A percentile compares a stretch with the other conserved stretches of the same genome.
Conservation (phyloP, 2,329 filamentous ascomycete genomes). For the Claviceps maximensis region DNA sequence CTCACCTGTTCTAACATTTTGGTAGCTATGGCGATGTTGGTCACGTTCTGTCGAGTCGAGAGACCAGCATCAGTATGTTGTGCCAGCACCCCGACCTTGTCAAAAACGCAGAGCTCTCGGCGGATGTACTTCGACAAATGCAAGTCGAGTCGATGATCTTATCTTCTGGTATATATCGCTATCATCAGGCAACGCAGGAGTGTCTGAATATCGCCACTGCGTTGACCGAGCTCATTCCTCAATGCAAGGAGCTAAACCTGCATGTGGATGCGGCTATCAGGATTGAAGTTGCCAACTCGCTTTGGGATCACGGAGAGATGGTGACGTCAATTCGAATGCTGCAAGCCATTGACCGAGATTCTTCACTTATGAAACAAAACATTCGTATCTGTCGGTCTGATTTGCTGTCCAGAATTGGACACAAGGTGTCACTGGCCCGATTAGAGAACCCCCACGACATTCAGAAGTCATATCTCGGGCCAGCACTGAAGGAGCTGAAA, state of each 20-base stretch:
- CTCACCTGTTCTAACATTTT: constrained; percentile 6
- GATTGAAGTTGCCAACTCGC: constrained; percentile 73
- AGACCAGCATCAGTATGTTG: constrained; percentile 69
- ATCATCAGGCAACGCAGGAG: constrained; percentile 72
- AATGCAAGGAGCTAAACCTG: constrained; percentile 58
- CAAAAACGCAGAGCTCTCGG: constrained; percentile 44
- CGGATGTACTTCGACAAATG: constrained; percentile 50
- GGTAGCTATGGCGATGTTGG: constrained; percentile 62
- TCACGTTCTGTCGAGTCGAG: constrained; percentile 68
- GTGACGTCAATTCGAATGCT: constrained; percentile 81
- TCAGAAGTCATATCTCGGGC: constrained; percentile 71
- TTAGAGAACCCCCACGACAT: constrained; percentile 87
- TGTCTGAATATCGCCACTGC: constrained; percentile 75
- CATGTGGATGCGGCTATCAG: constrained; percentile 64
- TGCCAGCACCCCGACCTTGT: constrained; percentile 55
- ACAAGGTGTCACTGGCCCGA: constrained; percentile 78
- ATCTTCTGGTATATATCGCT: constrained; percentile 62
- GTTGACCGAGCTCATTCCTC: constrained; percentile 61
- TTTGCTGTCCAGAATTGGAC: constrained; percentile 73
- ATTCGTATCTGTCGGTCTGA: constrained; percentile 63
- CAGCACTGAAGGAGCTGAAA: constrained; percentile 70
- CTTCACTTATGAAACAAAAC: constrained; percentile 52
- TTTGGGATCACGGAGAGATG: constrained; percentile 92
- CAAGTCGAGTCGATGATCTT: constrained; percentile 68
- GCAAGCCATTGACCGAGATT: constrained; percentile 51